A percentile compares a stretch with the other conserved stretches of the same genome.
Evolutionary conservation across 495 filamentous ascomycete species (phyloP).

Genomic region (Penicillium alfredii): DNA sequence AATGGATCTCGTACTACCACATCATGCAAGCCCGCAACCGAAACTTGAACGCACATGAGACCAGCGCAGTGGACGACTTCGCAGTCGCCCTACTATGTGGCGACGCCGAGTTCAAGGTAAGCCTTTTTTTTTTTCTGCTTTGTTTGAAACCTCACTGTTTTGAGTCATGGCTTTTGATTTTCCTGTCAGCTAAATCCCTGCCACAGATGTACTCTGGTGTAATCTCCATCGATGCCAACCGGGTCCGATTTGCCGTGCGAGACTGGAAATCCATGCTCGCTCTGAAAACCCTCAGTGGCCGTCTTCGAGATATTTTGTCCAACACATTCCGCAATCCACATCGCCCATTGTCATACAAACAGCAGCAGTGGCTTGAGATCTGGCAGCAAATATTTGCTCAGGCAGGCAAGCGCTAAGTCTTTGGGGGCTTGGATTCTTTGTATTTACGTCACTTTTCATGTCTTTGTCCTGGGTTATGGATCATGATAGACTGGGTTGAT

Average conservation of each 20-base stretch:
- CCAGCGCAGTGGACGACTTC: constrained; percentile 72
- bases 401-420: constrained; percentile 22
- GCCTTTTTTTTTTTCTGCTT: neutral
- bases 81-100: constrained; percentile 80
- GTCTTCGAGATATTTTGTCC: constrained; percentile 65
- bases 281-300: constrained; percentile 65
- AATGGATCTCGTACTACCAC: constrained; percentile 87
- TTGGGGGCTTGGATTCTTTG: neutral
- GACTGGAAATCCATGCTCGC: constrained; percentile 89
- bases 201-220: constrained; percentile 74
- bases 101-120: constrained; percentile 72
- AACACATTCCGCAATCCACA: constrained; percentile 66
- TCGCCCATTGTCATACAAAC: constrained; percentile 54
- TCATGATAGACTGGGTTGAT: constrained; percentile 1
- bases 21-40: constrained; percentile 85
- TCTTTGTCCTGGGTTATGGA: neutral
- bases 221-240: constrained; percentile 75
- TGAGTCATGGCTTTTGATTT: too few relatives aligned
- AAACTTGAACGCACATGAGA: constrained; percentile 86
- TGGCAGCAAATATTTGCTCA: constrained; percentile 46
- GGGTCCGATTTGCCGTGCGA: constrained; percentile 76
- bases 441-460: constrained; percentile 1
- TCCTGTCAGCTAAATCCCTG: neutral
- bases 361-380: constrained; percentile 71
- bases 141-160: neutral